Base-by-base conservation (phyloP, 1,139 yeast species). In the Debaryomyces coudertii region DNA sequence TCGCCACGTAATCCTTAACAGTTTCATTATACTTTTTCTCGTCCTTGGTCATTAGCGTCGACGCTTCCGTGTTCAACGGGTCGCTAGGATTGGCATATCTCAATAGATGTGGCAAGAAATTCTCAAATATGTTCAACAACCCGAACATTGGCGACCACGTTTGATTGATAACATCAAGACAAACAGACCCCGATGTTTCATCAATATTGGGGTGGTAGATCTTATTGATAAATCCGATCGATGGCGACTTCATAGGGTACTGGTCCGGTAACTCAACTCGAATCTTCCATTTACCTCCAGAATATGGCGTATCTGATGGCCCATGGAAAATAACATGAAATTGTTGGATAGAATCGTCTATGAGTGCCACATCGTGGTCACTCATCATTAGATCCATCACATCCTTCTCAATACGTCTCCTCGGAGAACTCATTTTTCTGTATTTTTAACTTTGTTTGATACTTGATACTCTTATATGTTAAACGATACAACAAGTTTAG, bases 101-200 rank as follows among this genome's bases (percentile, higher is more conserved):
- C 51, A 93, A 73, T 49, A 93, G 72, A 59, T 95, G 99, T 9
- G 99, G 99, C 53, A 93, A 71, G 70, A 93, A 93, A 61, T 90
- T 87, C 61, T 93, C 98, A 63, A 93, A 90, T 33, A 93, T 89
- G 64, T 93, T 93, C 55, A 86, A 75, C 56, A 92, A 77, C 43
- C 93, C 98, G 73, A 90, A 93, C 92, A 93, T 88, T 2, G 99
- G 99, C 37, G 96, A 87, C 99, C 99, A 93, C 1, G 98, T 90
- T 62, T 93, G 97, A 66, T 93, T 93, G 55, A 93, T 92, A 29
- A 93, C 99, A 62, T 93, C 99, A 48, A 93, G 80, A 67, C 99
- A 93, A 11, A 93, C 97, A 0, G 95, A 85, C 0, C 99, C 99
- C 3, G 96, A 86, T 24, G 83, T 78, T 61, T 89, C 93, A 60